Conservation (phyloP, 108 stramenopile species). For the Pseudonitzschia delicatissima region DNA sequence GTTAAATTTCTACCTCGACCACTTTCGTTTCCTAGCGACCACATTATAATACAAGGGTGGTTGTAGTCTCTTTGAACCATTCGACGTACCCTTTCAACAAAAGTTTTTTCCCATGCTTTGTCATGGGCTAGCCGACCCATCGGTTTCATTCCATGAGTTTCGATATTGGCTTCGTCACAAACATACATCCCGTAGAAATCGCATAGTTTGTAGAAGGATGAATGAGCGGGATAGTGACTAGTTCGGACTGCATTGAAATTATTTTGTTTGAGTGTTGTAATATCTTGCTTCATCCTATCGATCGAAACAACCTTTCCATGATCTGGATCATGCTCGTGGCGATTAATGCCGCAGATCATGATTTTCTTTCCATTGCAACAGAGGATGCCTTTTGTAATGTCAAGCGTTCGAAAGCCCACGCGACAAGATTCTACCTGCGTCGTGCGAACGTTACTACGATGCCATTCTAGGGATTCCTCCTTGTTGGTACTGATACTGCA, state of each 20-base stretch:
- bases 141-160: conserved; percentile 91
- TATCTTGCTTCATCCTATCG: conserved; percentile 64
- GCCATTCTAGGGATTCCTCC: too few species aligned
- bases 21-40: conserved; percentile 92
- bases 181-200: conserved; percentile 92
- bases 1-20: conserved; percentile 76
- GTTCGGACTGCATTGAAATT: conserved; percentile 97
- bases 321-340: conserved; percentile 93
- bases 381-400: conserved; percentile 43
- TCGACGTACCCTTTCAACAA: conserved; percentile 66
- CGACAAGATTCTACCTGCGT: conserved; percentile 72
- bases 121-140: conserved; percentile 77
- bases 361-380: conserved; percentile 53
- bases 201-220: conserved; percentile 88
- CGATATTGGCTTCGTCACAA: conserved; percentile 96
- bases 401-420: conserved; percentile 78
- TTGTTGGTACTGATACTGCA: too few species aligned
- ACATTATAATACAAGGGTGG: conserved; percentile 88
- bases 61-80: conserved; percentile 89
- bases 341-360: conserved; percentile 87
- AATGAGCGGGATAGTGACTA: conserved; percentile 92
- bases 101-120: conserved; percentile 70
- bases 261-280: conserved; percentile 67
- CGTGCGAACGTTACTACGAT: conserved; percentile 5
- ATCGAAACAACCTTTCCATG: conserved; percentile 74